Evolutionary conservation across 768 basidiomycete genomes (phyloP), one percentile per base, ranked within the genome.

Genomic region (Coprinellus micaceus): DNA sequence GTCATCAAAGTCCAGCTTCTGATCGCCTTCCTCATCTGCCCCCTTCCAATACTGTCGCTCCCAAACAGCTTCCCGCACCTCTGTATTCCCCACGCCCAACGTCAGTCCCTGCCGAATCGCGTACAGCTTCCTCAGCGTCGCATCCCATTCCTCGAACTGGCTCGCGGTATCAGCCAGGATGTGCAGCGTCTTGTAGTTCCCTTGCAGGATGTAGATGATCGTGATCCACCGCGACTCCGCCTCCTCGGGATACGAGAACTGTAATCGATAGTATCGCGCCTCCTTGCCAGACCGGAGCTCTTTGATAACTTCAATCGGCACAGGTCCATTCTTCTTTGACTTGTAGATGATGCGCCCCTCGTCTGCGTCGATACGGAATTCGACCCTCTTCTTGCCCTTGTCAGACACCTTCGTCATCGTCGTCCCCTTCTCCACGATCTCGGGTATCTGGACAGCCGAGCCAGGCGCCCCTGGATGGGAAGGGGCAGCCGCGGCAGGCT

Each of bases 291-390:
- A 78, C 15, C 94, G 86, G 28, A 97, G 80, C 66, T 96, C 94
- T 53, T 91, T 89, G 69, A 97, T 90, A 61, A 82, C 80, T 66
- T 91, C 91, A 64, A 97, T 86, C 1, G 88, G 83, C 44, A 96
- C 94, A 58, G 82, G 76, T 22, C 81, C 75, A 33, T 74, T 70
- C 63, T 82, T 83, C 66, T 79, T 84, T 24, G 85, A 85, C 63
- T 86, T 81, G 80, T 84, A 93, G 11, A 84, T 66, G 58, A 93
- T 85, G 60, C 82, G 80, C 0, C 90, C 91, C 50, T 84, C 84
- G 65, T 93, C 91, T 0, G 86, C 81, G 63, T 91, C 86, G 17
- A 95, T 72, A 58, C 76, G 74, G 68, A 94, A 88, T 9, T 84
- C 58, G 21, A 87, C 77, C 40, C 77, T 79, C 67, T 86, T 89